Evolutionary conservation across 2,329 filamentous ascomycete genomes (phyloP).

Genomic region (Moelleriella libera): DNA sequence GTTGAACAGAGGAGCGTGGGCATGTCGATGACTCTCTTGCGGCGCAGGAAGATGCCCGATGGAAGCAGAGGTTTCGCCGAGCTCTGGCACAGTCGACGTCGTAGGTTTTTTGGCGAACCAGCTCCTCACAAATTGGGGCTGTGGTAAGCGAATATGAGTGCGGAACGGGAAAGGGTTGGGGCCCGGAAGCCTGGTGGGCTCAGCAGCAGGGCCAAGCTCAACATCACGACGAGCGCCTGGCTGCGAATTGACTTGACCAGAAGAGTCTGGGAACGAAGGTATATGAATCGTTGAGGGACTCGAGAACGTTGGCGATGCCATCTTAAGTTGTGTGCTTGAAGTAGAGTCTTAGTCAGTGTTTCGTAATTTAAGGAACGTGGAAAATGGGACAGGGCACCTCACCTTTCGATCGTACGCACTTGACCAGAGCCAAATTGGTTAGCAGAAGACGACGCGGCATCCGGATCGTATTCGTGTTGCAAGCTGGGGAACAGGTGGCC

Average conservation of each 20-base stretch:
- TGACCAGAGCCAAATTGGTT: slow-evolving; percentile 10
- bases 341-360: neutral
- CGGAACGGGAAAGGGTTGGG: slow-evolving; percentile 20
- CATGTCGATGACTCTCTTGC: neutral
- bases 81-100: neutral
- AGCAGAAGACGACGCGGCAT: slow-evolving; percentile 9
- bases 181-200: neutral
- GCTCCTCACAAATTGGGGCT: slow-evolving; percentile 9
- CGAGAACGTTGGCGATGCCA: slow-evolving; percentile 6
- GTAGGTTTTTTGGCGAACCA: slow-evolving; percentile 4
- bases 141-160: slow-evolving; percentile 14
- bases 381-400: neutral
- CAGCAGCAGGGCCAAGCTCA: neutral
- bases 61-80: neutral
- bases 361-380: neutral
- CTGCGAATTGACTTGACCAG: slow-evolving; percentile 7
- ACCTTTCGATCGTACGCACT: slow-evolving; percentile 9
- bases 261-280: slow-evolving; percentile 5
- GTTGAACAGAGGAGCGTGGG: neutral
- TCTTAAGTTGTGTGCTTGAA: slow-evolving; percentile 1
- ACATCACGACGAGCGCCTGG: neutral
- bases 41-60: neutral
- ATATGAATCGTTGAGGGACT: slow-evolving; percentile 7
- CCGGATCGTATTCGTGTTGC: slow-evolving; percentile 22
- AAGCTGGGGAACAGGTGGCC: slow-evolving; percentile 28